A percentile compares a stretch with the other conserved stretches of the same genome.
Conservation (phyloP, 306 rosid species). For the Lathyrus tuberosus region DNA sequence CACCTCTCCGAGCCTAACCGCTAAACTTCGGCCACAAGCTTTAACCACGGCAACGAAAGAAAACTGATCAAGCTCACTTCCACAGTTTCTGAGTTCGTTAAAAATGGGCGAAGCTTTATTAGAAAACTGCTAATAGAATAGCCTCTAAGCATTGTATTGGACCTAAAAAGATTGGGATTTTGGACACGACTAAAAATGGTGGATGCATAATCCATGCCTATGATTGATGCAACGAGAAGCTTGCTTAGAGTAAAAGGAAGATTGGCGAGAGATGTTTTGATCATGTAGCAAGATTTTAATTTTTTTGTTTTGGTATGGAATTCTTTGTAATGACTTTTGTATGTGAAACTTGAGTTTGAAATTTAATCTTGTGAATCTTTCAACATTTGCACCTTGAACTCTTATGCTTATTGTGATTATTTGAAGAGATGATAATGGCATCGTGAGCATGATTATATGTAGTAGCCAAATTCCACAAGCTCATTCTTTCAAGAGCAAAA, state of each 20-base stretch:
- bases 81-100: conserved; percentile 50
- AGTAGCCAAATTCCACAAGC: no score
- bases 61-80: conserved; percentile 51
- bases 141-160: conserved; percentile 72
- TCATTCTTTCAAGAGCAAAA: no score
- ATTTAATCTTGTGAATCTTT: no score
- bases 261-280: conserved; percentile 51
- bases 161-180: conserved; percentile 70
- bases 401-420: no score
- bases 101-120: conserved; percentile 57
- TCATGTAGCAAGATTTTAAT: conserved; percentile 54
- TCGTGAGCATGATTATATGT: no score
- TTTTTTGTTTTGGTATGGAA: no score
- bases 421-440: no score
- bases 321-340: no score
- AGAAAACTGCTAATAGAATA: conserved; percentile 52
- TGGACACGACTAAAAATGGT: conserved; percentile 56
- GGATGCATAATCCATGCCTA: conserved; percentile 59
- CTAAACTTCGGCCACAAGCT: conserved; percentile 58
- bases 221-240: conserved; percentile 59
- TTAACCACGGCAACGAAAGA: conserved; percentile 56
- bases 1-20: no score
- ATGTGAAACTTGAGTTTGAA: no score
- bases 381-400: no score
- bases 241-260: conserved; percentile 64